These are phyloP conservation scores for Aspergillus fijiensis DNA, from an alignment of 2,329 filamentous ascomycete genomes.

Conservation along the genomic window DNA sequence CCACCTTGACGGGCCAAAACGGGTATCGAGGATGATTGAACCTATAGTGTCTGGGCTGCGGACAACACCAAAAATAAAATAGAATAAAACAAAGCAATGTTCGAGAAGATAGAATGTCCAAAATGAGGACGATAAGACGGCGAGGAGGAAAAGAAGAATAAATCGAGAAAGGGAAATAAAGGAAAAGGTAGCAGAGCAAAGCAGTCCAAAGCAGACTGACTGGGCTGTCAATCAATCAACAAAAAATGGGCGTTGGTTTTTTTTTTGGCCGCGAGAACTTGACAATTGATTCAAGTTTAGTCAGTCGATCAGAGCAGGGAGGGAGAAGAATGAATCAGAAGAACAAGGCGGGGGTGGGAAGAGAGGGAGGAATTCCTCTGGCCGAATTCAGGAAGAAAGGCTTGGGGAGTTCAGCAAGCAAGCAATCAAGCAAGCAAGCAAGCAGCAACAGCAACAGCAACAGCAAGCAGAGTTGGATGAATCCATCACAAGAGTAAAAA, in stretches of 20 bases:
- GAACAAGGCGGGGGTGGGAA: neutral
- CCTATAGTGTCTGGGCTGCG: neutral
- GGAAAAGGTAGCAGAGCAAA: constrained; percentile 10
- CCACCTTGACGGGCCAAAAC: constrained; percentile 20
- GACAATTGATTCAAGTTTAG: neutral
- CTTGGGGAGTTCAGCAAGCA: neutral
- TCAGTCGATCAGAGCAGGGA: neutral
- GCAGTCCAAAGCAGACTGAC: constrained; percentile 1
- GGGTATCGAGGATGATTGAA: constrained; percentile 19
- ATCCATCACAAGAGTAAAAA: constrained; percentile 8
- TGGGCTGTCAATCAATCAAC: constrained; percentile 1
- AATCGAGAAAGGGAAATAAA: constrained; percentile 9
- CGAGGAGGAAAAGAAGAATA: constrained; percentile 14
- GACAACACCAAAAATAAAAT: neutral
- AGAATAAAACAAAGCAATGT: neutral
- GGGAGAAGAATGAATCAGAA: constrained; percentile 10
- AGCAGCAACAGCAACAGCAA: neutral
- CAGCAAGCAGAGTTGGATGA: constrained; percentile 8
- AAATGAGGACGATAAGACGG: constrained; percentile 24
- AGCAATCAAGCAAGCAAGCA: no score
- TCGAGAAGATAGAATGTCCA: constrained; percentile 18
- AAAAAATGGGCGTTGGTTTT: constrained; percentile 6
- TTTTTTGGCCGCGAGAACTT: neutral
- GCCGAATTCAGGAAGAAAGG: constrained; percentile 5
- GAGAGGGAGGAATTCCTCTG: constrained; percentile 7